These are phyloP conservation scores for Colletotrichum costaricense DNA, from an alignment of 2,329 filamentous ascomycete species.

Conservation along the genomic window DNA sequence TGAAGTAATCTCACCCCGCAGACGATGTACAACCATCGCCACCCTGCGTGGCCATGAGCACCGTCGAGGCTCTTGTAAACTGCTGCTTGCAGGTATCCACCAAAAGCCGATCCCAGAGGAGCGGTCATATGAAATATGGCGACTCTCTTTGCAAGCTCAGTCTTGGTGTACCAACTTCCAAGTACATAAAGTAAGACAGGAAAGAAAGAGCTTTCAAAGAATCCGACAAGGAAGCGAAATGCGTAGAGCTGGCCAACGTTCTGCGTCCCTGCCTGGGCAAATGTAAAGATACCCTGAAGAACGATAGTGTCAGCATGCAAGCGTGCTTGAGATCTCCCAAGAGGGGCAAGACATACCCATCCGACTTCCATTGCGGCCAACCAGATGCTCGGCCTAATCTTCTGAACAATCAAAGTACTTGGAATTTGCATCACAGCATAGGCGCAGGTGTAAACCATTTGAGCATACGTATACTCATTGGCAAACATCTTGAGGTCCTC, in stretches of 20 bases:
- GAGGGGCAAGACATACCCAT: slow-evolving; percentile 32
- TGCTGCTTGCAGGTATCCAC: slow-evolving; percentile 66
- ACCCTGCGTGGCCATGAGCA: slow-evolving; percentile 52
- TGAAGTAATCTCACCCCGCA: slow-evolving; percentile 44
- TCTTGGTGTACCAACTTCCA: slow-evolving; percentile 54
- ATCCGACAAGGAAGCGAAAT: slow-evolving; percentile 55
- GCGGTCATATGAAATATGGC: slow-evolving; percentile 61
- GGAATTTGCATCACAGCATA: slow-evolving; percentile 43
- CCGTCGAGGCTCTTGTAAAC: slow-evolving; percentile 64
- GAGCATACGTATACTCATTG: slow-evolving; percentile 41
- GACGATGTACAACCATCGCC: slow-evolving; percentile 54
- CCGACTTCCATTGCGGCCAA: slow-evolving; percentile 41
- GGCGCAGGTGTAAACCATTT: slow-evolving; percentile 38
- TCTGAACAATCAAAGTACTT: slow-evolving; percentile 42
- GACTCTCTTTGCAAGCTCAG: slow-evolving; percentile 59
- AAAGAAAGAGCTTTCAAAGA: slow-evolving; percentile 50
- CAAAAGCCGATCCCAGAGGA: slow-evolving; percentile 64
- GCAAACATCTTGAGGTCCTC: slow-evolving; percentile 41
- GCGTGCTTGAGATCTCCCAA: too few relatives aligned
- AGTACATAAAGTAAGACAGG: slow-evolving; percentile 47
- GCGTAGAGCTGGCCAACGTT: slow-evolving; percentile 51
- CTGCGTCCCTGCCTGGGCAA: slow-evolving; percentile 17
- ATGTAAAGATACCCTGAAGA: slow-evolving; percentile 13
- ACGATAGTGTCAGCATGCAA: too few relatives aligned
- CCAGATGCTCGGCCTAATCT: slow-evolving; percentile 43